These are phyloP conservation scores for Carallia pectinifolia DNA, from an alignment of 345 rosid genomes.

Conservation along the genomic window DNA sequence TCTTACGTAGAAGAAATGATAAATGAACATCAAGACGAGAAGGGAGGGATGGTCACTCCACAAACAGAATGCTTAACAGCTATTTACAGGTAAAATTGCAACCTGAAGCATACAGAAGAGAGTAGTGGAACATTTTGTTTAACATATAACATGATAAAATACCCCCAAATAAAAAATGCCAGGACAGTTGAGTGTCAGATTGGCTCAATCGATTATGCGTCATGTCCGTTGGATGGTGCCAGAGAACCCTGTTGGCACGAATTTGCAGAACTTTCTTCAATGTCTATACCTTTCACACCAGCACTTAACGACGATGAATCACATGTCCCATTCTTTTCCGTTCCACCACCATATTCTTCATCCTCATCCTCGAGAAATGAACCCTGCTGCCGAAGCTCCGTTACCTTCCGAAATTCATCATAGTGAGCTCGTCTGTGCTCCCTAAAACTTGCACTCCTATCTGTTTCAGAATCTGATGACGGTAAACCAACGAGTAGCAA, in stretches of 20 bases:
- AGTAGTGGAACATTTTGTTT: no score
- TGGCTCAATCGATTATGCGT: background rate
- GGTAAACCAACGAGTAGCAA: background rate
- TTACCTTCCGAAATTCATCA: constrained; percentile 78
- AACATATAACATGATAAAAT: background rate
- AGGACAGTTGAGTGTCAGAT: constrained; percentile 2
- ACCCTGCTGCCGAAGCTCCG: constrained; percentile 66
- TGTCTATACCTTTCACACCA: constrained; percentile 46
- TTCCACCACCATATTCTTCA: constrained; percentile 26
- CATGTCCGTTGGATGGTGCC: constrained; percentile 31
- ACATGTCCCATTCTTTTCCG: constrained; percentile 22
- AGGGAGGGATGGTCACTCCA: no score
- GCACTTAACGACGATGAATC: constrained; percentile 43
- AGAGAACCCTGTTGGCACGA: constrained; percentile 26
- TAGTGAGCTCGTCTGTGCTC: constrained; percentile 87
- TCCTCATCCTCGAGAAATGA: constrained; percentile 67
- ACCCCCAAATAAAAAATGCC: background rate
- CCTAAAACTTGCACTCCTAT: constrained; percentile 49
- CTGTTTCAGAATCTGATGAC: constrained; percentile 42
- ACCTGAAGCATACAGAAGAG: no score
- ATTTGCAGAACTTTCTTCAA: constrained; percentile 34
- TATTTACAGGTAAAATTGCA: no score
- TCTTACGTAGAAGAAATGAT: no score
- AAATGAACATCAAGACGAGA: no score
- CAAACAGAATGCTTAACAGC: no score